phyloP scores from a whole-genome alignment of 768 basidiomycete species.

The Leucosporidium yakuticum region DNA sequence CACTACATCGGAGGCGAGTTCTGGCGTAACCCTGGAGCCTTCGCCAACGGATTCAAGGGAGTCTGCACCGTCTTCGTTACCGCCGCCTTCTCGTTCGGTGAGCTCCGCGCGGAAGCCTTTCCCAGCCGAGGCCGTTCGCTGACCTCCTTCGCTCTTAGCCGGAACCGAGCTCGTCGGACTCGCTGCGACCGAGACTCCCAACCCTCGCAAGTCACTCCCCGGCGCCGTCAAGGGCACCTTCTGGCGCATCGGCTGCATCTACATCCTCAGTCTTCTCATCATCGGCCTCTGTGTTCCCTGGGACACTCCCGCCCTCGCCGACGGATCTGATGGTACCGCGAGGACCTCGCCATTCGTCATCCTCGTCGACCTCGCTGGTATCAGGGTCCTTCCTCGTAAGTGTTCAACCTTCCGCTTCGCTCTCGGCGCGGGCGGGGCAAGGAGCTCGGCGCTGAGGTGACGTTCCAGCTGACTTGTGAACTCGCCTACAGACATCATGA shows the following conservation, averaged over 20 bases:
- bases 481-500: too few species aligned
- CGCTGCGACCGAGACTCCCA: conserved; percentile 71
- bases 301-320: conserved; percentile 50
- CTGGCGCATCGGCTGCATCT: conserved; percentile 62
- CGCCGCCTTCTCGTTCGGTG: conserved; percentile 73
- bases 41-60: conserved; percentile 60
- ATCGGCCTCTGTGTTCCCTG: conserved; percentile 44
- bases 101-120: conserved; percentile 35
- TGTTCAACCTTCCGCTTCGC: conserved; percentile 24
- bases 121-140: too few species aligned
- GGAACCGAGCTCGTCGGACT: conserved; percentile 84
- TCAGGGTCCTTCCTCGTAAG: conserved; percentile 16
- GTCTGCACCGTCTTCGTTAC: conserved; percentile 62
- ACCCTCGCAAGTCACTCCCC: conserved; percentile 83
- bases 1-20: conserved; percentile 42
- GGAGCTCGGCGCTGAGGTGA: too few species aligned
- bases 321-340: conserved; percentile 40
- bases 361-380: conserved; percentile 41
- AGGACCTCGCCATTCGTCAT: conserved; percentile 45
- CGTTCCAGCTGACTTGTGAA: too few species aligned
- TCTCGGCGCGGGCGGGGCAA: too few species aligned
- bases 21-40: conserved; percentile 59
- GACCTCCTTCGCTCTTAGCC: background rate
- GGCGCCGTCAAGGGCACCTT: conserved; percentile 78
- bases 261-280: conserved; percentile 44